Conservation (phyloP, 2,329 filamentous ascomycete species). For the Mycosphaerella sp. region DNA sequence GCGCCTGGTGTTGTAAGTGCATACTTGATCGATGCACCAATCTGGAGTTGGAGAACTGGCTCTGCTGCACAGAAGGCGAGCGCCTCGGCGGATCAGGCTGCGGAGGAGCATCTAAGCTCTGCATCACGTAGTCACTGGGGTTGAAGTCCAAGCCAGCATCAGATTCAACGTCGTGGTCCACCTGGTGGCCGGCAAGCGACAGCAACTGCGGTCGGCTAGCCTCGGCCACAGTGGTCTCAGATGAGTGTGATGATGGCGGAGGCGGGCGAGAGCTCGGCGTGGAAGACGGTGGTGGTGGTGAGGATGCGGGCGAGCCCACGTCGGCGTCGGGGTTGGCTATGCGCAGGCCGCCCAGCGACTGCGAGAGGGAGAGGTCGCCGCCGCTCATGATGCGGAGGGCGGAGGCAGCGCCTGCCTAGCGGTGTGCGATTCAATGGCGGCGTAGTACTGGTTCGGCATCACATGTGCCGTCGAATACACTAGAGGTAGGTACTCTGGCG, state of each 20-base stretch:
- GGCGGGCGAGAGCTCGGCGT: constrained; percentile 19
- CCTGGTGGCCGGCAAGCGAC: constrained; percentile 35
- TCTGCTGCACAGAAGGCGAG: constrained; percentile 15
- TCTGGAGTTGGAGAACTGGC: constrained; percentile 23
- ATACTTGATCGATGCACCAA: constrained; percentile 41
- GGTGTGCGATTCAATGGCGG: constrained; percentile 6
- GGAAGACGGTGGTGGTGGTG: constrained; percentile 2
- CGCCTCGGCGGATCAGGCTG: constrained; percentile 11
- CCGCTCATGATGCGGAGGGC: constrained; percentile 58
- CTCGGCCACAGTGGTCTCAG: constrained; percentile 37
- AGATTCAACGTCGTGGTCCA: neutral
- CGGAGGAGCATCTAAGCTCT: constrained; percentile 4
- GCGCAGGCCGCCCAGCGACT: constrained; percentile 85
- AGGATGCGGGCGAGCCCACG: constrained; percentile 20
- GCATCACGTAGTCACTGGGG: constrained; percentile 36
- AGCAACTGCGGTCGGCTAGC: constrained; percentile 28
- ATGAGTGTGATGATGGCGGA: constrained; percentile 32
- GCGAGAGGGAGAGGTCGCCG: constrained; percentile 84
- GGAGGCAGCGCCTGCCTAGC: constrained; percentile 7
- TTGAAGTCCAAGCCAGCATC: constrained; percentile 30
- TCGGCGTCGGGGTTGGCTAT: constrained; percentile 92
- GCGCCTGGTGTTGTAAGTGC: constrained; percentile 39
- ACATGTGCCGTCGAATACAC: neutral
- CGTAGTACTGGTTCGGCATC: constrained; percentile 5
- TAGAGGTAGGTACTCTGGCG: neutral